phyloP scores from a whole-genome alignment of 352 stramenopile species.

The Phytophthora cryptogea region DNA sequence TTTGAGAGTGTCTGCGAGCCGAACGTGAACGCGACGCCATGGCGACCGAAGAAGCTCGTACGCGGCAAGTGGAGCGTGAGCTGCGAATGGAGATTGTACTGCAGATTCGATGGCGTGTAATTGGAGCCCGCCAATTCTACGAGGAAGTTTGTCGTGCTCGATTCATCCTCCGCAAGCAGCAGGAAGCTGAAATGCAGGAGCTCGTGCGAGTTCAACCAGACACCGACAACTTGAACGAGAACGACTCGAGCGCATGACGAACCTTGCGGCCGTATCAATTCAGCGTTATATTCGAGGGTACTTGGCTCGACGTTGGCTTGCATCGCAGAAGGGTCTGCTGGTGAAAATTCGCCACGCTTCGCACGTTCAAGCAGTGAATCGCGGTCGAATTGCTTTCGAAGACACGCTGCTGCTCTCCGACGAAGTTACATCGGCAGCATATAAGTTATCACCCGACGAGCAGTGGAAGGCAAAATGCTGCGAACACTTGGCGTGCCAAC shows the following conservation, averaged over 20 bases:
- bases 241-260: conserved; percentile 41
- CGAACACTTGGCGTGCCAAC: conserved; percentile 59
- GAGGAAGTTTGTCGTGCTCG: conserved; percentile 57
- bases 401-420: conserved; percentile 59
- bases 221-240: conserved; percentile 54
- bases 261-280: conserved; percentile 68
- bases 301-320: conserved; percentile 52
- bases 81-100: conserved; percentile 71
- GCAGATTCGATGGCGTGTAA: conserved; percentile 72
- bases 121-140: conserved; percentile 67
- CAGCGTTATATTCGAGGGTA: conserved; percentile 71
- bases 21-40: conserved; percentile 67
- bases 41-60: conserved; percentile 46
- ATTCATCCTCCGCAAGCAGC: conserved; percentile 65
- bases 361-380: conserved; percentile 71
- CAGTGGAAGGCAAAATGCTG: conserved; percentile 65
- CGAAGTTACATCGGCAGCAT: conserved; percentile 79
- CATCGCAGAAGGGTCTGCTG: conserved; percentile 57
- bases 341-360: conserved; percentile 49
- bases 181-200: conserved; percentile 72
- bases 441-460: conserved; percentile 63
- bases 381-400: conserved; percentile 67
- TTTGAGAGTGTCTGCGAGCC: conserved; percentile 69
- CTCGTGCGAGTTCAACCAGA: conserved; percentile 51
- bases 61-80: conserved; percentile 52